Evolutionary conservation across 2,329 filamentous ascomycete species (phyloP).

Genomic region (Dothidotthia symphoricarpi): DNA sequence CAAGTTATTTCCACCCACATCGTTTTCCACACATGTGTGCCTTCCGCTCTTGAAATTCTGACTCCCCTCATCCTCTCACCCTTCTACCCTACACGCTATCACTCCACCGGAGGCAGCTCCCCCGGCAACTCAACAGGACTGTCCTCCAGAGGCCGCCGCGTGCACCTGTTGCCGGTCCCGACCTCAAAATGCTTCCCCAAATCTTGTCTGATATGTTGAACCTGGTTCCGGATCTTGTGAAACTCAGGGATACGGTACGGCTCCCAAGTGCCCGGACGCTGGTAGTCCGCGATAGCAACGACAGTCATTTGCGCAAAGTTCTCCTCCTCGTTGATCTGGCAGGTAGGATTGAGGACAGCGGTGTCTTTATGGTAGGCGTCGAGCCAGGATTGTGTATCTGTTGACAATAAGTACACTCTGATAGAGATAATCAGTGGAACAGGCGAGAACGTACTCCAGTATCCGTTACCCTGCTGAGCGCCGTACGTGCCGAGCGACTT

Average conservation of each 20-base stretch:
- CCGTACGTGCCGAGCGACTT: background rate
- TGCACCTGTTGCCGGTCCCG: too few species aligned
- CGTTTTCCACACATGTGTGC: too few species aligned
- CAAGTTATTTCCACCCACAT: too few species aligned
- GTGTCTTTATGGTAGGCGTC: constrained; percentile 1
- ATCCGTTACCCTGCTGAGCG: background rate
- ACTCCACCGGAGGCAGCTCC: too few species aligned
- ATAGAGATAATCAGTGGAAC: too few species aligned
- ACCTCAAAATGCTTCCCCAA: background rate
- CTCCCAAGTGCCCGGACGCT: background rate
- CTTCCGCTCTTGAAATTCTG: too few species aligned
- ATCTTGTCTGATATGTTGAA: background rate
- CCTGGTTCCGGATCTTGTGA: background rate
- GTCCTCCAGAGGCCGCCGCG: too few species aligned
- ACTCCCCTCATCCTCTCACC: too few species aligned
- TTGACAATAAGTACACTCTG: too few species aligned
- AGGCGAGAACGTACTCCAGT: background rate
- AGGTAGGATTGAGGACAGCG: background rate
- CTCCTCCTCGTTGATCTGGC: background rate
- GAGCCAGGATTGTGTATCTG: background rate
- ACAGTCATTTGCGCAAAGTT: constrained; percentile 1
- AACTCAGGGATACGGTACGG: background rate
- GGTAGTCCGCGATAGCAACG: background rate
- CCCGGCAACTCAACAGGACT: too few species aligned
- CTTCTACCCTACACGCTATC: too few species aligned